Conservation (phyloP, 192 early-diverging fungal genomes). For the Geranomyces variabilis region DNA sequence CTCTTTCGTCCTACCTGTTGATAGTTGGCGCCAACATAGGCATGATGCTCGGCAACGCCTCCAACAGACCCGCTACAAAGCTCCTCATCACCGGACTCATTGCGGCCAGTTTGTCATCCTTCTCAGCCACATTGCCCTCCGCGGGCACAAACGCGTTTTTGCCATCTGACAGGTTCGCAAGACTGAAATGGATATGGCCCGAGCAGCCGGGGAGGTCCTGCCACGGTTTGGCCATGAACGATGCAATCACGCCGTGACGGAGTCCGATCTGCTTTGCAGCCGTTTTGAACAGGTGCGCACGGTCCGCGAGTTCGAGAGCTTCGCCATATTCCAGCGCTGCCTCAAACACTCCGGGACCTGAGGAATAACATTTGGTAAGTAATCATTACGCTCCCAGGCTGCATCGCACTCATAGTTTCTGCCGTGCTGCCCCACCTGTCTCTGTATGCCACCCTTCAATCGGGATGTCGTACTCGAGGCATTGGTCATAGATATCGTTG, state of each 20-base stretch:
- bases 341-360: conserved; percentile 81
- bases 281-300: conserved; percentile 77
- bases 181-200: conserved; percentile 77
- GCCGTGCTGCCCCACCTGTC: no score
- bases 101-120: not conserved
- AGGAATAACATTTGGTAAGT: not conserved
- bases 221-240: conserved; percentile 87
- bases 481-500: conserved; percentile 69
- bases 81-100: conserved; percentile 19
- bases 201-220: conserved; percentile 74
- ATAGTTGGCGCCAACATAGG: conserved; percentile 76
- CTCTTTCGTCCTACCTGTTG: conserved; percentile 56
- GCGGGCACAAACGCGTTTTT: conserved; percentile 56
- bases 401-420: no score
- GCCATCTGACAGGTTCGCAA: conserved; percentile 51
- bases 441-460: conserved; percentile 82
- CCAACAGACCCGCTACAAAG: conserved; percentile 41
- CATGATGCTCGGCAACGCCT: conserved; percentile 72
- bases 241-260: conserved; percentile 70
- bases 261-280: conserved; percentile 73
- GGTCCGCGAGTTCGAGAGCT: conserved; percentile 67
- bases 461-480: conserved; percentile 55
- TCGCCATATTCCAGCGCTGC: conserved; percentile 70
- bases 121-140: not conserved
- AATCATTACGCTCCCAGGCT: not conserved